These are phyloP conservation scores for Cylindrotheca fusiformis DNA, from an alignment of 108 stramenopile species.

Conservation along the genomic window DNA sequence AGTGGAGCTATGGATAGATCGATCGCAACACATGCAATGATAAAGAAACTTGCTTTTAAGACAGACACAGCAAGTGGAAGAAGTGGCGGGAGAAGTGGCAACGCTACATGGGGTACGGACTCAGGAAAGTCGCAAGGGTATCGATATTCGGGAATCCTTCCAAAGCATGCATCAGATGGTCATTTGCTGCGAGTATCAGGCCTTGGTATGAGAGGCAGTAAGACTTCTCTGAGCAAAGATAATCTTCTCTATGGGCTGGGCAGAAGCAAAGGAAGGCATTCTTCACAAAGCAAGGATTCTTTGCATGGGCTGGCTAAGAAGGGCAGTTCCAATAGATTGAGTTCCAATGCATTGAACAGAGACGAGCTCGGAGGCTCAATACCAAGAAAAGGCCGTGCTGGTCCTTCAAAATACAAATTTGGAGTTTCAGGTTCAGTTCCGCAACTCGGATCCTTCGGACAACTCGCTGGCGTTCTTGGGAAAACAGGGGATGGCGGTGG, in stretches of 20 bases:
- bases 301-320: constrained; percentile 6
- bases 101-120: constrained; percentile 8
- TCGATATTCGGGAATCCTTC: constrained; percentile 23
- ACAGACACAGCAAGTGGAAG: neutral
- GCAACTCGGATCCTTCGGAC: constrained; percentile 3
- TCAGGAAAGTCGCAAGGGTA: constrained; percentile 3
- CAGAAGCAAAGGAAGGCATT: neutral
- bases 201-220: constrained; percentile 3
- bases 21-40: neutral
- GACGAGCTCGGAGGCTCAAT: neutral
- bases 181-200: constrained; percentile 23
- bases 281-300: constrained; percentile 14
- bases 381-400: constrained; percentile 1
- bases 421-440: neutral
- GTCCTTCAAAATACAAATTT: constrained; percentile 27
- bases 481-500: neutral
- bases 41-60: neutral
- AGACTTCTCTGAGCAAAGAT: constrained; percentile 8
- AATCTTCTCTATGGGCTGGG: constrained; percentile 10
- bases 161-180: constrained; percentile 19
- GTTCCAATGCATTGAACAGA: neutral
- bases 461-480: neutral
- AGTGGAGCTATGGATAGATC: neutral
- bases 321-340: neutral
- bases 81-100: neutral